phyloP scores from a whole-genome alignment of 2,329 filamentous ascomycete genomes.

The Neodidymelliopsis sp. region DNA sequence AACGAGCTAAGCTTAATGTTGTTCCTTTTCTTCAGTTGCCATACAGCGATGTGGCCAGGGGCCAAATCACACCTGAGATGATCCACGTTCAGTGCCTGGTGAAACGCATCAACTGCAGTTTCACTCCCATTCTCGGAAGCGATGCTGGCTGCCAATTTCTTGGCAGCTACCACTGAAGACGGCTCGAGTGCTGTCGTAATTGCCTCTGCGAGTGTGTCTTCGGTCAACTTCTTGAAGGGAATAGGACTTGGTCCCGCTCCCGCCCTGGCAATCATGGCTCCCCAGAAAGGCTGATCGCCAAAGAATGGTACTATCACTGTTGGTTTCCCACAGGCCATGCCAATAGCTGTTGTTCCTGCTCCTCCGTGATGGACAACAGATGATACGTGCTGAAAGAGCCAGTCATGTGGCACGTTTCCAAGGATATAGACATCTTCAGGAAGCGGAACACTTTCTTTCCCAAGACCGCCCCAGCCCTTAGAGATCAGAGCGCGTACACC shows the following conservation, averaged over 20 bases:
- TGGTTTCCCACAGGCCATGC: slow-evolving; percentile 80
- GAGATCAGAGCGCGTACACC: slow-evolving; percentile 82
- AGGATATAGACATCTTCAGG: slow-evolving; percentile 83
- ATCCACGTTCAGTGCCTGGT: slow-evolving; percentile 49
- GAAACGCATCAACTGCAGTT: slow-evolving; percentile 48
- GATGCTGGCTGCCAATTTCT: slow-evolving; percentile 48
- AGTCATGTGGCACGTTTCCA: slow-evolving; percentile 86
- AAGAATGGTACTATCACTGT: slow-evolving; percentile 86
- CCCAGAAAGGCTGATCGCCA: slow-evolving; percentile 53
- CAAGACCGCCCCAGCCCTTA: slow-evolving; percentile 87
- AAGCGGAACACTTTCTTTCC: slow-evolving; percentile 68
- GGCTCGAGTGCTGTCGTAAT: slow-evolving; percentile 50
- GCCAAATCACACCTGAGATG: slow-evolving; percentile 47
- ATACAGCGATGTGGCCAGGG: slow-evolving; percentile 46
- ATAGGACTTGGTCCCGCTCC: slow-evolving; percentile 52
- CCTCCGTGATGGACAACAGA: slow-evolving; percentile 88
- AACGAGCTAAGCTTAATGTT: slow-evolving; percentile 47
- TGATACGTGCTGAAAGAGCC: slow-evolving; percentile 82
- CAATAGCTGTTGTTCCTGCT: slow-evolving; percentile 85
- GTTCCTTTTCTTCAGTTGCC: slow-evolving; percentile 50
- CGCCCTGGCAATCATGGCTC: slow-evolving; percentile 51
- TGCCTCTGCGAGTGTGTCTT: slow-evolving; percentile 48
- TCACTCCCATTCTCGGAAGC: too few relatives aligned
- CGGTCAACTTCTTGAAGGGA: slow-evolving; percentile 49
- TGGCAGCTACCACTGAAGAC: slow-evolving; percentile 47